Conservation (phyloP, 306 rosid species). For the Prunus salicina region DNA sequence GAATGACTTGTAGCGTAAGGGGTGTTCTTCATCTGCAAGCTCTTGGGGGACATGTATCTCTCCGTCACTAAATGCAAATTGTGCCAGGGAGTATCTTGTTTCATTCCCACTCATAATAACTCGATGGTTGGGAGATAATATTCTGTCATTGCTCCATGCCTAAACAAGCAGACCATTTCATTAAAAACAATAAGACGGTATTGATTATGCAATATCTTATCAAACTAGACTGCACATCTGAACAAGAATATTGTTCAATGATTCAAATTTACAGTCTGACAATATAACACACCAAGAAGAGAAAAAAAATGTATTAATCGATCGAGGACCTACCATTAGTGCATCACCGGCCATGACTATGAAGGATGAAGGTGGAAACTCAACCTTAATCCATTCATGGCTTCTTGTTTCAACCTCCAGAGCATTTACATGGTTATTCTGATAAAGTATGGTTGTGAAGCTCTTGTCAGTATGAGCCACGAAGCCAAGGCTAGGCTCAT, state of each 20-base stretch:
- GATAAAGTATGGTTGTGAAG: slow-evolving; percentile 77
- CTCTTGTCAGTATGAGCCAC: slow-evolving; percentile 78
- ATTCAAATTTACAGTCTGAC: background rate
- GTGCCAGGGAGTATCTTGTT: slow-evolving; percentile 60
- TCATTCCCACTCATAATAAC: slow-evolving; percentile 57
- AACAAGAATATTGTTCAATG: background rate
- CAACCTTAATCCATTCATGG: slow-evolving; percentile 57
- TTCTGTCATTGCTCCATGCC: slow-evolving; percentile 90
- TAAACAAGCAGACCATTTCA: slow-evolving; percentile 1
- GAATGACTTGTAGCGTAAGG: slow-evolving; percentile 57
- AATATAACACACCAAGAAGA: background rate
- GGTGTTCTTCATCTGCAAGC: slow-evolving; percentile 60
- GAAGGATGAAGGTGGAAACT: slow-evolving; percentile 55
- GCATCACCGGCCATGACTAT: slow-evolving; percentile 79
- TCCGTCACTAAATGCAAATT: slow-evolving; percentile 61
- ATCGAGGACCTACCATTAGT: slow-evolving; percentile 36
- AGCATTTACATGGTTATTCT: slow-evolving; percentile 59
- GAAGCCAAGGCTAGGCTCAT: slow-evolving; percentile 46
- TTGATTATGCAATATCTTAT: too few species aligned
- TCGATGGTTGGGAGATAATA: slow-evolving; percentile 60
- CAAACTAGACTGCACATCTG: background rate
- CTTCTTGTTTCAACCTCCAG: slow-evolving; percentile 62
- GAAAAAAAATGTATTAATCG: too few species aligned
- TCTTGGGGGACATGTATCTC: slow-evolving; percentile 51
- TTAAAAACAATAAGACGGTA: too few species aligned